phyloP scores from a whole-genome alignment of 2,329 filamentous ascomycete genomes.

The Nigrograna mackinnonii region DNA sequence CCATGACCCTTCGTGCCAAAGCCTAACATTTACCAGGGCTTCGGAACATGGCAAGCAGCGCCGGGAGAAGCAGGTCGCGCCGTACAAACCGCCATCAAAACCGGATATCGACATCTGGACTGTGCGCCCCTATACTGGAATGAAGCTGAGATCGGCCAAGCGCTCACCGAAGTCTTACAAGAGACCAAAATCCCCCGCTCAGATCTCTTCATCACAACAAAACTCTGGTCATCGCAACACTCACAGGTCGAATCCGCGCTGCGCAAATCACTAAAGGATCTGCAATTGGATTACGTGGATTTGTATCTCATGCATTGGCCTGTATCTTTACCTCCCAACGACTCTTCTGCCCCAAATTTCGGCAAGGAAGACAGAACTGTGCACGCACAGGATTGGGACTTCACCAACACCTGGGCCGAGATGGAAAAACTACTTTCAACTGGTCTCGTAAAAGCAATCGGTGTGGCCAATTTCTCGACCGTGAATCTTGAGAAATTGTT shows the following conservation, averaged over 20 bases:
- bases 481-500: conserved; percentile 54
- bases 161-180: conserved; percentile 8
- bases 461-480: conserved; percentile 17
- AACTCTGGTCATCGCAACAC: conserved; percentile 88
- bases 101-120: conserved; percentile 17
- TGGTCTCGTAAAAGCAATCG: conserved; percentile 12
- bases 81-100: conserved; percentile 28
- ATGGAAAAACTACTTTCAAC: conserved; percentile 38
- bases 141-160: conserved; percentile 12
- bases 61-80: conserved; percentile 18
- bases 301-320: conserved; percentile 70
- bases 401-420: conserved; percentile 21
- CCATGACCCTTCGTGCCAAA: background rate
- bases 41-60: conserved; percentile 13
- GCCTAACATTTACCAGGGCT: conserved; percentile 9
- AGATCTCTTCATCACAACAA: conserved; percentile 86
- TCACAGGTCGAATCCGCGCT: conserved; percentile 54
- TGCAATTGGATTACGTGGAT: conserved; percentile 69
- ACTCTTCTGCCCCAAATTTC: conserved; percentile 9
- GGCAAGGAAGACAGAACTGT: conserved; percentile 44
- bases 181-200: conserved; percentile 4
- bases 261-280: conserved; percentile 24
- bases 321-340: conserved; percentile 31
- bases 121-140: conserved; percentile 11
- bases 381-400: conserved; percentile 10